Evolutionary conservation across 208 protist genomes (phyloP), one percentile per base, ranked within the genome.

Genomic region (Trypanosoma platydactyli): DNA sequence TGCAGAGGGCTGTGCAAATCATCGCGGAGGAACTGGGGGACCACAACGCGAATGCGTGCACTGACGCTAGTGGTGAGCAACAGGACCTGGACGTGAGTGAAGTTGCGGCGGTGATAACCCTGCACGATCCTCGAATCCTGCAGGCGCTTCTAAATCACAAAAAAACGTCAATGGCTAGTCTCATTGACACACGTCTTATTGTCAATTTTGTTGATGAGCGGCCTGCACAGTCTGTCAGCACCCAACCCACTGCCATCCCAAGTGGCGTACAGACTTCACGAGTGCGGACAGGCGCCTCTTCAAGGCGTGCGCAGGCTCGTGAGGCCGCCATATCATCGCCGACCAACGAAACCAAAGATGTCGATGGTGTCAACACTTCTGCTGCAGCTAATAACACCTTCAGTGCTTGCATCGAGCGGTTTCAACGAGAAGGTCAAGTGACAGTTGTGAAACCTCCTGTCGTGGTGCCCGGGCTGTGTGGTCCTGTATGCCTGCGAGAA

Each of bases 161-260:
- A 20, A 52, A 41, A 18, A 25, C 29, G 20, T 15, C 30, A 2
- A 4, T 13, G 7, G 13, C 27, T 0, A 50, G 56, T 27, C 25
- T 20, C 38, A 27, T 72, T 12, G 66, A 72, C 49, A 60, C 42
- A n/a, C 56, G 66, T 35, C 49, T 72, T 13, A 52, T 72, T 52
- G 66, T 72, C 18, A 49, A 72, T 20, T 72, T 72, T 65, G 66
- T 65, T 2, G 58, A 64, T 30, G 25, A 16, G 20, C 35, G 30
- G 6, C 33, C 15, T 57, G 25, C 15, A 5, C 50, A 38, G 33
- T 16, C 29, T 35, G 3, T 22, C 16, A 27, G 1, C n/a, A 16
- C 15, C 40, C 29, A 30, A 12, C 18, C 1, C 4, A 38, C 13
- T n/a, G 12, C 1, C 18, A 2, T n/a, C 30, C 5, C 18, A 20